Evolutionary conservation across 108 stramenopile genomes (phyloP), one percentile per base, ranked within the genome.

Genomic region (Cyclotella atomus): DNA sequence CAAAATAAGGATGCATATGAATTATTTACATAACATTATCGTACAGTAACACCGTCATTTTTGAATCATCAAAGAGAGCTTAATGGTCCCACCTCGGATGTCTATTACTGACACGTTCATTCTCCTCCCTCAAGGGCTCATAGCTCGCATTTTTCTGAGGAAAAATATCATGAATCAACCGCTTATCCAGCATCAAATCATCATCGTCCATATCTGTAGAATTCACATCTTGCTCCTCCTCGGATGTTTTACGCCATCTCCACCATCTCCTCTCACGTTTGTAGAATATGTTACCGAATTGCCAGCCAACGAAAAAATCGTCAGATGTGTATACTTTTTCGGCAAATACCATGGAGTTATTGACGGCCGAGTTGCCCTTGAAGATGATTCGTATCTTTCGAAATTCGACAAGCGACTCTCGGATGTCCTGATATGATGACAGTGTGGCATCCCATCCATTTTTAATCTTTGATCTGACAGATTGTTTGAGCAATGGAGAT

Each of bases 251-350:
- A 25, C 21, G 21, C 24, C 33, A 16, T 35, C 64, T 53, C 63
- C 21, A 44, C n/a, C 53, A 62, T 4, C 35, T 63, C 33, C 50
- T 43, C 63, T 21, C 60, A 15, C 59, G 19, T 6, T 72, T 45
- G 23, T 65, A 73, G 45, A 73, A 73, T n/a, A 73, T 64, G 8
- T 54, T 32, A 21, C 73, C 53, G 24, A 73, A 73, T 45, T 65
- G 73, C 73, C 73, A 73, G 0, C 73, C 73, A 21, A 73, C 63
- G 44, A 60, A 73, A 3, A 73, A 33, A 73, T 73, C 73, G 24
- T 65, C 73, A 27, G 45, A 52, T 29, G 63, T 56, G 41, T 73
- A 73, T 14, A 73, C 62, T 30, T 73, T 73, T 56, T 65, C 46
- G 3, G 63, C 55, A 21, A 63, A 65, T 4, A 73, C 54, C 25